These are phyloP conservation scores for Dictyostelium discoideum DNA, from an alignment of 78 protist species.

Conservation along the genomic window dicty_2.7 NC_007088.5:8401501-8402000, in stretches of 20 bases:
- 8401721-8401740: background rate
- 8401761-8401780: background rate
- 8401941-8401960: background rate
- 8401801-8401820: too few relatives aligned
- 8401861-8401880: too few relatives aligned
- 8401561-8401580: background rate
- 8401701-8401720: background rate
- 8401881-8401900: background rate
- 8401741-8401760: background rate
- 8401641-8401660: background rate
- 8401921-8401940: background rate
- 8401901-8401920: background rate
- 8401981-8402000: background rate
- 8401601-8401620: too few relatives aligned
- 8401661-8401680: background rate
- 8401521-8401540: too few relatives aligned
- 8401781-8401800: background rate
- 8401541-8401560: background rate
- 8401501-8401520: background rate
- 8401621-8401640: too few relatives aligned
- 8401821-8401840: too few relatives aligned
- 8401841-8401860: too few relatives aligned
- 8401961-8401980: background rate
- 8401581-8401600: too few relatives aligned
- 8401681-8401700: background rate